Conservation (phyloP, 2,329 filamentous ascomycete genomes). For the Metarhizium anisopliae region DNA sequence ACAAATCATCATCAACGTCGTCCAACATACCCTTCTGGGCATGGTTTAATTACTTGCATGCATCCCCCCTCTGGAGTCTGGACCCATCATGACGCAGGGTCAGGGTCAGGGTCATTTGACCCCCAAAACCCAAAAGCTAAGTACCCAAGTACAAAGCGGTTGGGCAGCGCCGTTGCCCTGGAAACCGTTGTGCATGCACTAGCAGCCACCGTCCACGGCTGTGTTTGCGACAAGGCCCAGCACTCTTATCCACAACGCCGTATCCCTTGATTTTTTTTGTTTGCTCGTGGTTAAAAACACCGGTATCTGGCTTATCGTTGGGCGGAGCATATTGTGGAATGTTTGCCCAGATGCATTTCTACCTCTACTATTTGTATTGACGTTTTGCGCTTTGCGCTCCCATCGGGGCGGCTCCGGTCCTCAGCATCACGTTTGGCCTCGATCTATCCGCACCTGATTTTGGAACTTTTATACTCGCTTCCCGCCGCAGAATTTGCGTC, state of each 20-base stretch:
- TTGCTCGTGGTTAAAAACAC: neutral
- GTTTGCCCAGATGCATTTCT: conserved; percentile 15
- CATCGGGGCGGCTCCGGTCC: neutral
- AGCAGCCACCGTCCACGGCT: neutral
- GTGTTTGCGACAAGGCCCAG: neutral
- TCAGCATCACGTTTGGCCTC: neutral
- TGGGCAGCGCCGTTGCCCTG: conserved; percentile 4
- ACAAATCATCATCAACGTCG: too few species aligned
- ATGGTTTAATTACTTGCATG: too few species aligned
- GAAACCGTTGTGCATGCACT: conserved; percentile 2
- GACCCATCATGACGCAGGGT: too few species aligned
- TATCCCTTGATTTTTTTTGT: neutral
- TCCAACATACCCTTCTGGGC: too few species aligned
- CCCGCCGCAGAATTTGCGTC: too few species aligned
- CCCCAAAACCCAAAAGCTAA: neutral
- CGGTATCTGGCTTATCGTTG: neutral
- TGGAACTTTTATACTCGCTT: neutral
- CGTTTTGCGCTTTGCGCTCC: conserved; percentile 6
- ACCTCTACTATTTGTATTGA: conserved; percentile 22
- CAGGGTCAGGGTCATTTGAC: neutral
- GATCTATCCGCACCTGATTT: neutral
- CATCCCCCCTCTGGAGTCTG: too few species aligned
- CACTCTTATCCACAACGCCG: neutral
- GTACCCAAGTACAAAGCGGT: neutral
- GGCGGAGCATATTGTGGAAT: neutral